A percentile compares a stretch with the other conserved stretches of the same genome.
These are phyloP conservation scores for Tolypocladium tropicale DNA, from an alignment of 2,329 filamentous ascomycete species.

Conservation along the genomic window DNA sequence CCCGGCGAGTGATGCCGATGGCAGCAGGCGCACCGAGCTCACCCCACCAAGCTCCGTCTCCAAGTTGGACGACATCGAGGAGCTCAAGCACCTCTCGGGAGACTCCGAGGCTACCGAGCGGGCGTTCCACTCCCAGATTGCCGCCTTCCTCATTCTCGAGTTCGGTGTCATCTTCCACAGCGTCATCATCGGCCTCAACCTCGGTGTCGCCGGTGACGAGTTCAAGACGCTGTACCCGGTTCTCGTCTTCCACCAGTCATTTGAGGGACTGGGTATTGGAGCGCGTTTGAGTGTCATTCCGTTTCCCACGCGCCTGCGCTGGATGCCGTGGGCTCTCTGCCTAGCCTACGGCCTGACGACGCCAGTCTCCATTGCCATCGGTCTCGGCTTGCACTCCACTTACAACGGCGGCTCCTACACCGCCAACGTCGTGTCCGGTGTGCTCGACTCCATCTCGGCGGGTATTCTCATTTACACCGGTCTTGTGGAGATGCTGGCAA, in stretches of 20 bases:
- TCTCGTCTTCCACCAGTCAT: slow-evolving; percentile 53
- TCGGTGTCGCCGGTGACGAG: slow-evolving; percentile 47
- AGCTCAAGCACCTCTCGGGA: background rate
- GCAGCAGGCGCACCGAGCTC: background rate
- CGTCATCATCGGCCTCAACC: slow-evolving; percentile 52
- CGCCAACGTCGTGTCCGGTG: background rate
- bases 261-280: slow-evolving; percentile 53
- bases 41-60: background rate
- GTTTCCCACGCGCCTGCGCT: slow-evolving; percentile 28
- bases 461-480: background rate
- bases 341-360: slow-evolving; percentile 39
- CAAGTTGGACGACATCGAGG: background rate
- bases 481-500: background rate
- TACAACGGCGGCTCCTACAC: slow-evolving; percentile 8
- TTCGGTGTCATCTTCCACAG: slow-evolving; percentile 55
- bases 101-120: background rate
- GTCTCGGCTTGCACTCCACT: slow-evolving; percentile 30
- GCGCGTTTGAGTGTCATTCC: slow-evolving; percentile 48
- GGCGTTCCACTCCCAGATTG: slow-evolving; percentile 26
- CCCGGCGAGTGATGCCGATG: background rate
- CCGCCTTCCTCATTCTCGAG: slow-evolving; percentile 40
- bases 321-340: slow-evolving; percentile 39
- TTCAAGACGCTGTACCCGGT: slow-evolving; percentile 49
- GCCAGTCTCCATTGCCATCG: slow-evolving; percentile 38
- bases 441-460: background rate